phyloP scores from a whole-genome alignment of 345 rosid genomes.

The Euphorbia tirucalli region DNA sequence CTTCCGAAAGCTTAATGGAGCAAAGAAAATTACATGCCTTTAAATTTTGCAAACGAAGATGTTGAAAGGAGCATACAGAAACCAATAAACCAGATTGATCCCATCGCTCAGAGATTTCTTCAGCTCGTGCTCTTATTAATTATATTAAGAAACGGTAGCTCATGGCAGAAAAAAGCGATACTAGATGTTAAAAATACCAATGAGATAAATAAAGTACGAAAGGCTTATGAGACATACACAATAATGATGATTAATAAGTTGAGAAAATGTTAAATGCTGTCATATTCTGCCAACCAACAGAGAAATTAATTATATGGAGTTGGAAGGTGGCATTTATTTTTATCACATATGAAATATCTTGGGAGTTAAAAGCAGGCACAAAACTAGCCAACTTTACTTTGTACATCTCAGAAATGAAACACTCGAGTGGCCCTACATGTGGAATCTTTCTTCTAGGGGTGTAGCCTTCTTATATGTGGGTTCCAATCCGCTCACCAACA shows the following conservation, averaged over 20 bases:
- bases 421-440: no score
- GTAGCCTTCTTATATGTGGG: neutral
- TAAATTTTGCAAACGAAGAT: constrained; percentile 14
- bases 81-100: constrained; percentile 9
- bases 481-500: no score
- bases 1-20: neutral
- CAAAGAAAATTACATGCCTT: constrained; percentile 28
- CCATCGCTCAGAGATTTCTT: constrained; percentile 14
- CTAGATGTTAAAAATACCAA: neutral
- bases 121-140: neutral
- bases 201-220: neutral
- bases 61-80: constrained; percentile 23
- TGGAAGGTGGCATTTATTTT: constrained; percentile 13
- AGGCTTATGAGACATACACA: neutral
- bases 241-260: constrained; percentile 6
- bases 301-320: neutral
- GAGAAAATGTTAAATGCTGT: constrained; percentile 10
- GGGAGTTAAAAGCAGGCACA: neutral
- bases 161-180: neutral
- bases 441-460: neutral
- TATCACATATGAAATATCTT: neutral
- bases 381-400: neutral
- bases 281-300: constrained; percentile 15
- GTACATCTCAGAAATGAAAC: neutral
- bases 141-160: neutral